These are phyloP conservation scores for Thielaviopsis ethacetica DNA, from an alignment of 2,329 filamentous ascomycete genomes.

Conservation along the genomic window DNA sequence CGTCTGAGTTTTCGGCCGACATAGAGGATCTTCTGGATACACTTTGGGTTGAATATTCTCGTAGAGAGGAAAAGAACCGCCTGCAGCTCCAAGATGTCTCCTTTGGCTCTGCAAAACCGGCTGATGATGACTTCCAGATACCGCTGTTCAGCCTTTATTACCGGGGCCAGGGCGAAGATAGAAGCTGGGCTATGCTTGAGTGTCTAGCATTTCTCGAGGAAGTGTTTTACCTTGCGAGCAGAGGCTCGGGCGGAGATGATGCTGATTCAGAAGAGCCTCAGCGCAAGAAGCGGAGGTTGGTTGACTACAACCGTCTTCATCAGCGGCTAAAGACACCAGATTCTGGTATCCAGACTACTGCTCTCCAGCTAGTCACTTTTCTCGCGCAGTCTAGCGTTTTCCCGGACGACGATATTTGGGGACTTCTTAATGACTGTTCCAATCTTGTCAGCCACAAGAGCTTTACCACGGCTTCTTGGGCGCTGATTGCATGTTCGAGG, in stretches of 20 bases:
- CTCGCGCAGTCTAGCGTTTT: slow-evolving; percentile 31
- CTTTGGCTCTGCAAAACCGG: slow-evolving; percentile 32
- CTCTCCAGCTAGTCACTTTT: slow-evolving; percentile 42
- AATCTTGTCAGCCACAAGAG: slow-evolving; percentile 54
- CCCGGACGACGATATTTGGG: slow-evolving; percentile 33
- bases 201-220: slow-evolving; percentile 41
- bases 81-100: slow-evolving; percentile 64
- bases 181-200: slow-evolving; percentile 43
- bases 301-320: slow-evolving; percentile 28
- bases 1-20: slow-evolving; percentile 24
- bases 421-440: slow-evolving; percentile 40
- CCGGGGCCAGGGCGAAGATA: slow-evolving; percentile 37
- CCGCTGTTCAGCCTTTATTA: slow-evolving; percentile 36
- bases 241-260: slow-evolving; percentile 5
- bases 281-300: slow-evolving; percentile 34
- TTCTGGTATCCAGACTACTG: slow-evolving; percentile 29
- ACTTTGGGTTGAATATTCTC: slow-evolving; percentile 65
- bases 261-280: slow-evolving; percentile 27
- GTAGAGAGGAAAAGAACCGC: slow-evolving; percentile 50
- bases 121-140: slow-evolving; percentile 29
- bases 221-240: slow-evolving; percentile 15
- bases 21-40: slow-evolving; percentile 52
- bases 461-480: slow-evolving; percentile 54
- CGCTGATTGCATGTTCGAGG: slow-evolving; percentile 68
- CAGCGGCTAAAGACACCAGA: slow-evolving; percentile 31